phyloP scores from a whole-genome alignment of 2,329 filamentous ascomycete species.

The Pezicula rhizophila region DNA sequence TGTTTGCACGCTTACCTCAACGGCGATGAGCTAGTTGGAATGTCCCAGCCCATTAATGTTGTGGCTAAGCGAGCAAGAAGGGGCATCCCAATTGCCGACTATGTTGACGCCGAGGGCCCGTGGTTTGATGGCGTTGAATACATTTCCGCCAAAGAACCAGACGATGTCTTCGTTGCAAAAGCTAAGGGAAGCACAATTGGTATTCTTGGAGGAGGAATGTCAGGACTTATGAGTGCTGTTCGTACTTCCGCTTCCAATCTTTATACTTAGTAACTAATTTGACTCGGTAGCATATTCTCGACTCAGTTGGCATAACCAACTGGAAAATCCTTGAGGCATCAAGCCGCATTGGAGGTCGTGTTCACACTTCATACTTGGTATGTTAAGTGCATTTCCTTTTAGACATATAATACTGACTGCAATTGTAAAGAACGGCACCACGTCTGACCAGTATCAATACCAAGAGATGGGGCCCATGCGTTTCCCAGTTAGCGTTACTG shows the following conservation, averaged over 20 bases:
- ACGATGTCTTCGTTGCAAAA: constrained; percentile 42
- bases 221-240: constrained; percentile 49
- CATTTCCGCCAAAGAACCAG: constrained; percentile 47
- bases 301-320: constrained; percentile 42
- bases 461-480: constrained; percentile 56
- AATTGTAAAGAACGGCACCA: constrained; percentile 33
- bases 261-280: not conserved
- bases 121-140: constrained; percentile 63
- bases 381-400: constrained; percentile 32
- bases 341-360: constrained; percentile 54
- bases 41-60: not conserved
- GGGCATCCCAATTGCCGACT: not conserved
- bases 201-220: constrained; percentile 61
- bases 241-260: not conserved
- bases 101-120: constrained; percentile 35
- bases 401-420: constrained; percentile 32
- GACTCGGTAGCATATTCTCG: constrained; percentile 30
- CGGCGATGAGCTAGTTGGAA: not conserved
- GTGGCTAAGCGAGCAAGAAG: constrained; percentile 1
- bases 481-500: constrained; percentile 43
- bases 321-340: constrained; percentile 57
- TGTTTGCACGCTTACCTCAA: constrained; percentile 24
- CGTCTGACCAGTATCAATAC: constrained; percentile 57
- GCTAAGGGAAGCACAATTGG: constrained; percentile 54
- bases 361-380: constrained; percentile 55